These are phyloP conservation scores for Astrothelium subdiscretum DNA, from an alignment of 495 filamentous ascomycete species.

Conservation along the genomic window DNA sequence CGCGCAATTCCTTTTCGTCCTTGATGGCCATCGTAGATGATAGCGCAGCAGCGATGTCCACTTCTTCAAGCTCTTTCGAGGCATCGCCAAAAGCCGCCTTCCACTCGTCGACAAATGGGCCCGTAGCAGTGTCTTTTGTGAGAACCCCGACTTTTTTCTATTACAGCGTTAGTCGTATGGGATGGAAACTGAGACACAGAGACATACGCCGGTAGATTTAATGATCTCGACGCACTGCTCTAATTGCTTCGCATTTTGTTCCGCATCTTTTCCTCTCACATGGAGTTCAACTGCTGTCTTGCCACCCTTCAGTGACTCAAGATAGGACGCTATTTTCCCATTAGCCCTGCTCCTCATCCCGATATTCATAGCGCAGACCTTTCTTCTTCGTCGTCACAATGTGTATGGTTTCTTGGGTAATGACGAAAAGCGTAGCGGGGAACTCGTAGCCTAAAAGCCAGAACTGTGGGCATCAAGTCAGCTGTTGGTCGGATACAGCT, in stretches of 20 bases:
- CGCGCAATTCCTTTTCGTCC: slow-evolving; percentile 87
- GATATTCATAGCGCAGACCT: slow-evolving; percentile 40
- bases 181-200: neutral
- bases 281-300: slow-evolving; percentile 84
- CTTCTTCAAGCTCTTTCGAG: slow-evolving; percentile 74
- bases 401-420: slow-evolving; percentile 77
- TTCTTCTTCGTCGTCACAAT: slow-evolving; percentile 96
- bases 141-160: slow-evolving; percentile 84
- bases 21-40: slow-evolving; percentile 84
- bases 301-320: slow-evolving; percentile 83
- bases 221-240: slow-evolving; percentile 71
- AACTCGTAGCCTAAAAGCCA: slow-evolving; percentile 99
- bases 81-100: slow-evolving; percentile 64
- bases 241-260: slow-evolving; percentile 78
- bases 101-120: slow-evolving; percentile 94
- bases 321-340: slow-evolving; percentile 62
- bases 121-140: slow-evolving; percentile 68
- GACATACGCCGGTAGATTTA: slow-evolving; percentile 70
- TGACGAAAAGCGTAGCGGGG: slow-evolving; percentile 82
- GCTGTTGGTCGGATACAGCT: slow-evolving; percentile 1
- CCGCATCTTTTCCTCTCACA: slow-evolving; percentile 78
- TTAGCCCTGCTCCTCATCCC: neutral
- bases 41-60: slow-evolving; percentile 73
- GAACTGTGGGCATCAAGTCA: slow-evolving; percentile 48
- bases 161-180: slow-evolving; percentile 9